Base-by-base conservation (phyloP, 2,329 filamentous ascomycete genomes). In the Cytospora piceae region DNA sequence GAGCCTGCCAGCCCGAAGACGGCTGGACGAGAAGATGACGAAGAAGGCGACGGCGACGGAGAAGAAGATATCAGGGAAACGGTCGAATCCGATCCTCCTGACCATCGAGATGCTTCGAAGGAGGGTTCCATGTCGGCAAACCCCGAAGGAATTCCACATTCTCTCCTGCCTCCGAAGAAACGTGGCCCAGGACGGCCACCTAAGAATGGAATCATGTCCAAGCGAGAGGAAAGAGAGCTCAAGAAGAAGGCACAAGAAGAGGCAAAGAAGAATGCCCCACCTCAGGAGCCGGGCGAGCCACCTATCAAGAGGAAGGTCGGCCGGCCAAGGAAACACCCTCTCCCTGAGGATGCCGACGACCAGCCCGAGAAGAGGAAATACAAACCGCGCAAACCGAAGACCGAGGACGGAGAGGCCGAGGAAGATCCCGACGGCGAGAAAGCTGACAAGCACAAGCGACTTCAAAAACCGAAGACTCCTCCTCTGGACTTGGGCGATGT, bases 131-230 rank as follows among this genome's bases (percentile, higher is more conserved):
- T 42, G 71, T 70, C 2, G 71, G 66, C 72, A 20, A 72, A 74
- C n/a, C 68, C 76, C 6, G 77, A 79, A 11, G 76, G 76, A 7
- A 14, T 37, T 9, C 27, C 61, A 46, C 62, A 65, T 22, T 22
- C 61, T 14, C 70, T 77, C 27, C 72, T 80, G 66, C 77, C 86
- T 34, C 84, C 86, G 32, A 90, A 87, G 77, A 89, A 90, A 69
- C 87, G 91, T 70, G 91, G 91, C 17, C 91, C 91, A 12, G 91
- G 91, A n/a, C 82, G 91, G 61, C 91, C 91, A 24, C 91, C 91
- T 0, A 94, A 94, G 78, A 91, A 94, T 72, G 91, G 91, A 32
- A 85, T 93, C 73, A 92, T 93, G 87, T 94, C 91, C 1, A 93
- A 93, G 77, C 83, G 91, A 64, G 89, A 93, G 72, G 84, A 89